These are phyloP conservation scores for Arthrobotrys entomopaga DNA, from an alignment of 2,329 filamentous ascomycete species.

Conservation along the genomic window DNA sequence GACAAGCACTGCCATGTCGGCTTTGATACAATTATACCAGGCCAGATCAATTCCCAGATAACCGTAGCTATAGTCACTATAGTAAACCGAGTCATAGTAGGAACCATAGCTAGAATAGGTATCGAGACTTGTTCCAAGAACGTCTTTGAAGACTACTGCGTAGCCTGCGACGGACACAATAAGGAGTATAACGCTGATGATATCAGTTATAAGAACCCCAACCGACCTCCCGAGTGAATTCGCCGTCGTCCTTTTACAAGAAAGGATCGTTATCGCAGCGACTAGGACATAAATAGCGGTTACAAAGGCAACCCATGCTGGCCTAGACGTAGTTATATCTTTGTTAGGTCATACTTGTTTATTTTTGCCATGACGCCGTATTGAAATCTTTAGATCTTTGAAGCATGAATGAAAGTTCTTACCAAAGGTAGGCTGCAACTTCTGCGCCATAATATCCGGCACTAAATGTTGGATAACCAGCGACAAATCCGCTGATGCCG, in stretches of 20 bases:
- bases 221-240: neutral
- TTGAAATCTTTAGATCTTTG: neutral
- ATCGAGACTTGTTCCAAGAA: neutral
- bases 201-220: neutral
- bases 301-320: neutral
- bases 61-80: neutral
- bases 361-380: neutral
- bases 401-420: neutral
- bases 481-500: neutral
- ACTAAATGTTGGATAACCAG: neutral
- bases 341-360: neutral
- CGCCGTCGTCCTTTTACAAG: neutral
- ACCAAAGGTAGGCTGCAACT: neutral
- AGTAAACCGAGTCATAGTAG: neutral
- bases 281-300: neutral
- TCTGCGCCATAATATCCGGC: neutral
- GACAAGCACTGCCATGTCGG: neutral
- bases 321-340: neutral
- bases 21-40: constrained; percentile 1
- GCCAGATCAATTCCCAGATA: neutral
- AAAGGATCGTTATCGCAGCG: neutral
- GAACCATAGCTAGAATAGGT: neutral
- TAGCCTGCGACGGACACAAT: neutral
- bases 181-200: neutral
- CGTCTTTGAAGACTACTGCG: neutral